phyloP scores from a whole-genome alignment of 192 early-diverging fungal species.

The Mortierella claussenii region DNA sequence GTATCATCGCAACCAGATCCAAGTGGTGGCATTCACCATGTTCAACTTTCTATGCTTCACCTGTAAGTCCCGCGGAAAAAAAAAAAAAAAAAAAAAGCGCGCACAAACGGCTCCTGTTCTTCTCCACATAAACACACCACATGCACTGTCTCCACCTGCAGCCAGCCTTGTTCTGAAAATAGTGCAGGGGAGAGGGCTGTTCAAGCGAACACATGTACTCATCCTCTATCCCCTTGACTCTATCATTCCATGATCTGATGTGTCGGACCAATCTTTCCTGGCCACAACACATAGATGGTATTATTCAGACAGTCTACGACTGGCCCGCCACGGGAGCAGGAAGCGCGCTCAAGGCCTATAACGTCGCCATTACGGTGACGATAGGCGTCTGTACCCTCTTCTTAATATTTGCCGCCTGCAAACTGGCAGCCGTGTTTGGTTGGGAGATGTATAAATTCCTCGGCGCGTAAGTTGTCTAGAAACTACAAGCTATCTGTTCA shows the following conservation, averaged over 20 bases:
- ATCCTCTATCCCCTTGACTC: too few species aligned
- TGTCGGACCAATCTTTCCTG: too few species aligned
- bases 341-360: conserved; percentile 10
- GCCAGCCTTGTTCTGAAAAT: too few species aligned
- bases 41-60: conserved; percentile 68
- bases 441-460: conserved; percentile 53
- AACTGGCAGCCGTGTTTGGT: conserved; percentile 41
- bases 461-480: conserved; percentile 46
- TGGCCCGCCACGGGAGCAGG: conserved; percentile 11
- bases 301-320: conserved; percentile 40
- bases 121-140: background rate
- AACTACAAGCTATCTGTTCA: too few species aligned
- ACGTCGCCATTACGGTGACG: conserved; percentile 39
- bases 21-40: conserved; percentile 61
- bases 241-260: too few species aligned
- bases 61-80: conserved; percentile 54
- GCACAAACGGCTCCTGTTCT: background rate
- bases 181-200: too few species aligned
- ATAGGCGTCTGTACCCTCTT: conserved; percentile 39
- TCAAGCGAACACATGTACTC: too few species aligned
- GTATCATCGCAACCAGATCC: conserved; percentile 49
- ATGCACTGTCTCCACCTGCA: background rate
- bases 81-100: too few species aligned
- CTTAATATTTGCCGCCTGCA: conserved; percentile 22
- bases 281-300: too few species aligned